These are phyloP conservation scores for Pleurotus platypus DNA, from an alignment of 768 basidiomycete species.

Conservation along the genomic window DNA sequence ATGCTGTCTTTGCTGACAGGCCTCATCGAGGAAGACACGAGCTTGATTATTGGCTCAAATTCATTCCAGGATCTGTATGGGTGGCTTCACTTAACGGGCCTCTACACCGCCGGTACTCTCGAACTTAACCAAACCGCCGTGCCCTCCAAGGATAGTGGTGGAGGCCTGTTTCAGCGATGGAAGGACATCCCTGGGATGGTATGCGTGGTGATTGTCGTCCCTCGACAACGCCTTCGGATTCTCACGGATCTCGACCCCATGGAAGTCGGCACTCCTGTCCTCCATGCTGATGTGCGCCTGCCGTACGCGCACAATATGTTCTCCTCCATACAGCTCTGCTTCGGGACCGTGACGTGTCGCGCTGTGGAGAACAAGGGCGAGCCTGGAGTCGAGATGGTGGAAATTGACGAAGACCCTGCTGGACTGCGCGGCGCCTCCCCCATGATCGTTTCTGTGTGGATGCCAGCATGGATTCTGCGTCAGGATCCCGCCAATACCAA, in stretches of 20 bases:
- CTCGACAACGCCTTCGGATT: constrained; percentile 24
- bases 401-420: constrained; percentile 26
- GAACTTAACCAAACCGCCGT: neutral
- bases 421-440: constrained; percentile 30
- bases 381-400: constrained; percentile 11
- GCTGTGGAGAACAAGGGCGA: constrained; percentile 9
- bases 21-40: constrained; percentile 19
- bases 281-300: constrained; percentile 30
- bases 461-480: constrained; percentile 28
- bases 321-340: constrained; percentile 27
- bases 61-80: constrained; percentile 45
- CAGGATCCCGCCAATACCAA: constrained; percentile 13
- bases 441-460: constrained; percentile 31
- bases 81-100: constrained; percentile 36
- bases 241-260: constrained; percentile 19
- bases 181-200: constrained; percentile 26
- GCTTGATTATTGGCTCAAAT: constrained; percentile 19
- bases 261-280: constrained; percentile 25
- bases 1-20: constrained; percentile 32
- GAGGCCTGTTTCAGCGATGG: constrained; percentile 24
- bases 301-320: constrained; percentile 25
- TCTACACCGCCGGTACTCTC: constrained; percentile 25
- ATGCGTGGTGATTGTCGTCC: constrained; percentile 30
- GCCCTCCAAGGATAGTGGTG: constrained; percentile 12
- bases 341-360: constrained; percentile 29